These are phyloP conservation scores for Benincasa hispida DNA, from an alignment of 306 rosid genomes.

Conservation along the genomic window DNA sequence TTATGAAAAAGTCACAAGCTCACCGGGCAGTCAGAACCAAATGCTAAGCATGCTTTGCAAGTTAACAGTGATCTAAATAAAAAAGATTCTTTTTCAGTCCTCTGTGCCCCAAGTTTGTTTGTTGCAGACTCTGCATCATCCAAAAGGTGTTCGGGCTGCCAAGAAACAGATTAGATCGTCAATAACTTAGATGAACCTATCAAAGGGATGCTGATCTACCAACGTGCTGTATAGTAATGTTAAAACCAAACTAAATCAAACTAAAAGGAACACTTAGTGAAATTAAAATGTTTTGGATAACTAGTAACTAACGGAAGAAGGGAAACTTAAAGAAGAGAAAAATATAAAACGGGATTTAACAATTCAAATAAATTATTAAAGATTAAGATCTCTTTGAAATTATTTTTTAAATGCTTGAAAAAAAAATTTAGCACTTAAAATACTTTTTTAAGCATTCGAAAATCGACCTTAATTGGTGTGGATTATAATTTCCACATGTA, in stretches of 20 bases:
- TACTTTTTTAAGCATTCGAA: too few relatives aligned
- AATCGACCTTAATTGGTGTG: background rate
- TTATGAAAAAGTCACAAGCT: constrained; percentile 15
- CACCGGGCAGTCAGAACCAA: constrained; percentile 93
- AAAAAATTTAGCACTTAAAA: too few relatives aligned
- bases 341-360: background rate
- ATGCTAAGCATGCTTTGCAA: constrained; percentile 39
- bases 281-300: background rate
- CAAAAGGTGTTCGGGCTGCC: constrained; percentile 74
- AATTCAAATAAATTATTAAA: background rate
- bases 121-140: constrained; percentile 46
- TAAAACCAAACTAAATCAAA: background rate
- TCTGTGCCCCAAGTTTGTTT: constrained; percentile 63
- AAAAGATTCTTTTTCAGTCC: constrained; percentile 68
- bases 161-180: constrained; percentile 6
- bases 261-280: background rate
- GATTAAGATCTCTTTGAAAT: too few relatives aligned
- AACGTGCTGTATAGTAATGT: background rate
- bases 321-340: background rate
- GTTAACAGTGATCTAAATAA: constrained; percentile 46
- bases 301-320: background rate
- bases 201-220: background rate
- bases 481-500: background rate
- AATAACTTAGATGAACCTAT: background rate
- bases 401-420: too few relatives aligned